These are phyloP conservation scores for Aspergillus steynii DNA, from an alignment of 495 filamentous ascomycete species.

Conservation along the genomic window DNA sequence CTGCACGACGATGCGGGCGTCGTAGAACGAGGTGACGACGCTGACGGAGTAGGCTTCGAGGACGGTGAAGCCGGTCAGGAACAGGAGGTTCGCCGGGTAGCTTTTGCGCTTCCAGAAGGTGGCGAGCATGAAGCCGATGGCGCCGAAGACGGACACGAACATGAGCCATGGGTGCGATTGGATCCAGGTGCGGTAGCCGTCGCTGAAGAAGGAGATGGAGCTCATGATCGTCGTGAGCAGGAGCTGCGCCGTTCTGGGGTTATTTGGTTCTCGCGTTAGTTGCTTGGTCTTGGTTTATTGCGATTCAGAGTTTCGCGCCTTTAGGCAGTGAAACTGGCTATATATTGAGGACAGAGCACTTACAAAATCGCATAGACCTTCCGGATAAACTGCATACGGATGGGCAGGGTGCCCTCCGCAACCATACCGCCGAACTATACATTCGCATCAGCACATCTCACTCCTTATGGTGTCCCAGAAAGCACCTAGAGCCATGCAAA, in stretches of 20 bases:
- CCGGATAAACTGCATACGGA: conserved; percentile 96
- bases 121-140: conserved; percentile 77
- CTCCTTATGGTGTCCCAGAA: background rate
- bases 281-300: background rate
- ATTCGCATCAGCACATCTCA: conserved; percentile 13
- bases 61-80: conserved; percentile 87
- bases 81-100: conserved; percentile 92
- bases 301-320: too few species aligned
- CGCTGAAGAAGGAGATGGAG: conserved; percentile 81
- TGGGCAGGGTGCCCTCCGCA: conserved; percentile 88
- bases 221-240: conserved; percentile 78
- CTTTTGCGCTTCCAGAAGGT: conserved; percentile 98
- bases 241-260: conserved; percentile 75
- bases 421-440: conserved; percentile 82
- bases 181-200: conserved; percentile 81
- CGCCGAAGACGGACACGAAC: conserved; percentile 77
- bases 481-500: background rate
- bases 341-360: conserved; percentile 24
- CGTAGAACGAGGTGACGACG: conserved; percentile 87
- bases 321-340: too few species aligned
- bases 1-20: conserved; percentile 78
- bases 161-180: conserved; percentile 81
- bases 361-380: conserved; percentile 88
- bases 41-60: conserved; percentile 92
- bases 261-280: conserved; percentile 8